Evolutionary conservation across 2,329 filamentous ascomycete species (phyloP).

Genomic region (Emericellopsis atlantica): DNA sequence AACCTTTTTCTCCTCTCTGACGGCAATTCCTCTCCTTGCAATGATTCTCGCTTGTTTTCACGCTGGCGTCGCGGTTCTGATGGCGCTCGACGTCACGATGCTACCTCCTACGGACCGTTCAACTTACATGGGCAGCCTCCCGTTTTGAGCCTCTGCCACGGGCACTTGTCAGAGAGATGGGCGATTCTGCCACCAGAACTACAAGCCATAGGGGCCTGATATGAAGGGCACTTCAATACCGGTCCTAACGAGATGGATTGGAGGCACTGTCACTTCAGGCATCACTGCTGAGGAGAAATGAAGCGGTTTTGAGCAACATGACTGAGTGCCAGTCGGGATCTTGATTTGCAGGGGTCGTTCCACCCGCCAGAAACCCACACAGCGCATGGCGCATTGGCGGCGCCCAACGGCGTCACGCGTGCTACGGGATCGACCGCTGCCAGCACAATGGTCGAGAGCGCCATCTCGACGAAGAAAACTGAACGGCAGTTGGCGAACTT

Average conservation of each 20-base stretch:
- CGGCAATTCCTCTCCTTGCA: not conserved
- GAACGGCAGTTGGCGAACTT: not conserved
- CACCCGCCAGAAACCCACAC: slow-evolving; percentile 1
- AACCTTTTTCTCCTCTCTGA: slow-evolving; percentile 1
- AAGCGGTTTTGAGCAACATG: slow-evolving; percentile 2
- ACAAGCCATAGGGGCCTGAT: too few species aligned
- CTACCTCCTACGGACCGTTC: too few species aligned
- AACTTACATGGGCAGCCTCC: not conserved
- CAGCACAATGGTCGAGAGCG: not conserved
- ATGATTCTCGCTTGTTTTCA: not conserved
- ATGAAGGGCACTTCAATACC: too few species aligned
- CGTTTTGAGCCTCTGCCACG: too few species aligned
- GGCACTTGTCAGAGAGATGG: not conserved
- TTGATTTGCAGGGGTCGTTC: slow-evolving; percentile 1
- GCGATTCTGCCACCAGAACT: not conserved
- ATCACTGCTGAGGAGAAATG: not conserved
- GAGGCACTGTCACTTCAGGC: not conserved
- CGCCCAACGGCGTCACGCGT: slow-evolving; percentile 2
- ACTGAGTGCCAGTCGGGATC: not conserved
- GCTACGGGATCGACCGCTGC: slow-evolving; percentile 1
- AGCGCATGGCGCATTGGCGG: slow-evolving; percentile 3
- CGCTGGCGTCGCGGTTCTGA: not conserved
- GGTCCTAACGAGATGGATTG: not conserved
- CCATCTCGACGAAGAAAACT: too few species aligned
- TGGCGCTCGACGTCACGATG: not conserved